phyloP scores from a whole-genome alignment of 2,329 filamentous ascomycete species.

The Scedosporium apiospermum region DNA sequence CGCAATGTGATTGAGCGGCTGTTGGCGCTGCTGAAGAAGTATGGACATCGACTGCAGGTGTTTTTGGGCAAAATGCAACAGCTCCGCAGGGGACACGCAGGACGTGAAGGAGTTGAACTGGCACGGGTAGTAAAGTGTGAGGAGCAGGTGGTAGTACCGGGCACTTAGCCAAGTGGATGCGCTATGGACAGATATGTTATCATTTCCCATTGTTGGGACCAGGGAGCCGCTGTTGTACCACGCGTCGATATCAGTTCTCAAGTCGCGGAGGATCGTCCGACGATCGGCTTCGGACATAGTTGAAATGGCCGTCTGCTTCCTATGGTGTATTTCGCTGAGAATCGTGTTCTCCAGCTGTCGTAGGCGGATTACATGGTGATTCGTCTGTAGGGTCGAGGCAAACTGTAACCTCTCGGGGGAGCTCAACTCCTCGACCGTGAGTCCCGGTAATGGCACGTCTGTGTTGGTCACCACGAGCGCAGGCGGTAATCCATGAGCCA shows the following conservation, averaged over 20 bases:
- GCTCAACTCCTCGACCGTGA: too few relatives aligned
- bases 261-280: slow-evolving; percentile 20
- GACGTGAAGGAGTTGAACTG: slow-evolving; percentile 27
- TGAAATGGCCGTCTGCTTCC: slow-evolving; percentile 19
- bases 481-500: too few relatives aligned
- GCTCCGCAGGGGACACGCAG: slow-evolving; percentile 15
- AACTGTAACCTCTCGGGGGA: slow-evolving; percentile 21
- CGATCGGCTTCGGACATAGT: slow-evolving; percentile 21
- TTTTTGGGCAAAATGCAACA: slow-evolving; percentile 28
- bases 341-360: slow-evolving; percentile 33
- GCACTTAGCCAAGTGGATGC: too few relatives aligned
- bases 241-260: slow-evolving; percentile 33
- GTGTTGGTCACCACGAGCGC: too few relatives aligned
- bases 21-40: too few relatives aligned
- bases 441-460: too few relatives aligned
- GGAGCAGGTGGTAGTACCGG: too few relatives aligned
- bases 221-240: slow-evolving; percentile 37
- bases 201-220: too few relatives aligned
- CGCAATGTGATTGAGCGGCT: too few relatives aligned
- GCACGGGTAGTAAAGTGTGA: slow-evolving; percentile 30
- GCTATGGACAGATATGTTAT: too few relatives aligned
- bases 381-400: slow-evolving; percentile 32
- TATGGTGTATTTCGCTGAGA: slow-evolving; percentile 24
- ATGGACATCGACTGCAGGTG: slow-evolving; percentile 29
- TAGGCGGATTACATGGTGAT: slow-evolving; percentile 33